Evolutionary conservation across 805 yeast species (phyloP).

Genomic region (Candida succiphila): DNA sequence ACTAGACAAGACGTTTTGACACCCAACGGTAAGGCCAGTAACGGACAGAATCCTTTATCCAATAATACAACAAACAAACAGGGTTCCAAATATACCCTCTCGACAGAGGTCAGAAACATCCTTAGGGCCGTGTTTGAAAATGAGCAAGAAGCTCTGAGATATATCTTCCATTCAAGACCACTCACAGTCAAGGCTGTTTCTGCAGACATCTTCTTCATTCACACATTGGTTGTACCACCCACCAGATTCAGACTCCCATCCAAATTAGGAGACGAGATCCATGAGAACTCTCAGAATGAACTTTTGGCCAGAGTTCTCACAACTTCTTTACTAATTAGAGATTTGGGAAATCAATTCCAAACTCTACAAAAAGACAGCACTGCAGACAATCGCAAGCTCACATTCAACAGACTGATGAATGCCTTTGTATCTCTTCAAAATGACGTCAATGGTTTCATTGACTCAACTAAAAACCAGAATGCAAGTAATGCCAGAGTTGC

Average conservation of each 20-base stretch:
- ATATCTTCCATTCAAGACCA: conserved; percentile 79
- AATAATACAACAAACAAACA: conserved; percentile 49
- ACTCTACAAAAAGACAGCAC: conserved; percentile 50
- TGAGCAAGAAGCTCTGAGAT: conserved; percentile 61
- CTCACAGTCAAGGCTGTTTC: conserved; percentile 30
- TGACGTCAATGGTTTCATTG: conserved; percentile 90
- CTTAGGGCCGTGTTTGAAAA: conserved; percentile 64
- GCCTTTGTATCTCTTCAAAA: conserved; percentile 91
- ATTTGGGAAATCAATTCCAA: conserved; percentile 76
- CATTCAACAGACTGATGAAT: conserved; percentile 88
- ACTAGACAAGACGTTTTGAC: conserved; percentile 63
- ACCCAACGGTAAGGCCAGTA: conserved; percentile 13
- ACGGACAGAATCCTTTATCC: conserved; percentile 20
- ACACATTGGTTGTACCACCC: conserved; percentile 87
- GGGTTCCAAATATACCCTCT: conserved; percentile 78
- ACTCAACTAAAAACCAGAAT: conserved; percentile 80
- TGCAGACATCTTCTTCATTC: conserved; percentile 86
- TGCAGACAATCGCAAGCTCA: conserved; percentile 61
- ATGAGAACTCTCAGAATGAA: conserved; percentile 91
- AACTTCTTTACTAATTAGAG: conserved; percentile 76
- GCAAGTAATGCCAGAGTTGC: conserved; percentile 60
- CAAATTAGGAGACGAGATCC: conserved; percentile 91
- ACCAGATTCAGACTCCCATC: conserved; percentile 96
- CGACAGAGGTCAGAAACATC: conserved; percentile 79
- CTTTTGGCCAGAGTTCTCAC: conserved; percentile 70